Evolutionary conservation across 192 early-diverging fungal species (phyloP).

Genomic region (Backusella sp.): DNA sequence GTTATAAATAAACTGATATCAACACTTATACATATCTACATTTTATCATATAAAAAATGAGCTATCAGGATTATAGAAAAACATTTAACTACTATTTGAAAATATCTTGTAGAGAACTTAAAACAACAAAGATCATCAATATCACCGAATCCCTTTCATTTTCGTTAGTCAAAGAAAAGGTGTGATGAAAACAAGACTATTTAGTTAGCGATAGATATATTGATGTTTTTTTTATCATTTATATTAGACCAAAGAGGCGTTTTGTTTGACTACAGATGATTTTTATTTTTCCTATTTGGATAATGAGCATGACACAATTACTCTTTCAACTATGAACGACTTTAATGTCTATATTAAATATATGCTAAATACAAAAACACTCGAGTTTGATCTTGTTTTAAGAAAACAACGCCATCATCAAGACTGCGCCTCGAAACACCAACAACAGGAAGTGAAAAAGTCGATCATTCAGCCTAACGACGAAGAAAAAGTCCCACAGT

Average conservation of each 20-base stretch:
- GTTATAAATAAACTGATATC: neutral
- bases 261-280: constrained; percentile 3
- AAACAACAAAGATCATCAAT: constrained; percentile 7
- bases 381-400: neutral
- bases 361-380: neutral
- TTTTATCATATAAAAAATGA: neutral
- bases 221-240: neutral
- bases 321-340: constrained; percentile 1
- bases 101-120: neutral
- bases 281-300: constrained; percentile 8
- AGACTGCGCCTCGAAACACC: neutral
- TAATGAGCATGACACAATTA: neutral
- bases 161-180: neutral
- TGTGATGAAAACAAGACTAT: neutral
- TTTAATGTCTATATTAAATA: constrained; percentile 7
- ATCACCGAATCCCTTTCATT: constrained; percentile 3
- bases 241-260: neutral
- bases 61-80: constrained; percentile 1
- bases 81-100: neutral
- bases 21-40: neutral
- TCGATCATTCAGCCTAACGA: neutral
- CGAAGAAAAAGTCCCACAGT: neutral
- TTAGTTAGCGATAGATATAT: neutral
- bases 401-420: neutral
- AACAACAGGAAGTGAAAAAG: neutral